Evolutionary conservation across 345 rosid species (phyloP).

Genomic region (Kernera saxatilis): DNA sequence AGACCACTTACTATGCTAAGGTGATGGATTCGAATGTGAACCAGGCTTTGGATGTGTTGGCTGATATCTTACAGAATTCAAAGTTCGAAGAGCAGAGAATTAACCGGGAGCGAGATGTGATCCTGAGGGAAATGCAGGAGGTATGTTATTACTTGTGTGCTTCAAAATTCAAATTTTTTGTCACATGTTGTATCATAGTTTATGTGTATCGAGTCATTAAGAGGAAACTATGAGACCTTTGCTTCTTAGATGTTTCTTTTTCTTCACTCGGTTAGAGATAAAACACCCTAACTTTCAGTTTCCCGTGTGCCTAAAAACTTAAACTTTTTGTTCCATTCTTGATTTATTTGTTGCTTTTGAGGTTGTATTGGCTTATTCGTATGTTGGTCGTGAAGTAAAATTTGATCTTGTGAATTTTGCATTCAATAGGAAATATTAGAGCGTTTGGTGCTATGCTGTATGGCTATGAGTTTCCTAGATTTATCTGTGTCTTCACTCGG

Average conservation of each 20-base stretch:
- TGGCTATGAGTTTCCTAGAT: neutral
- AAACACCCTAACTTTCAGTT: no score
- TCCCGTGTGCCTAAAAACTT: neutral
- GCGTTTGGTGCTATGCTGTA: neutral
- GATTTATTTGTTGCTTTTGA: neutral
- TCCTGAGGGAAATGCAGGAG: constrained; percentile 82
- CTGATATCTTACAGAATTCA: constrained; percentile 93
- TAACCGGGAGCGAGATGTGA: constrained; percentile 63
- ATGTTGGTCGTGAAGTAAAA: neutral
- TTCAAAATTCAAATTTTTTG: neutral
- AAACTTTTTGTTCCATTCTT: neutral
- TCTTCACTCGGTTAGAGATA: neutral
- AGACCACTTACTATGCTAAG: constrained; percentile 90
- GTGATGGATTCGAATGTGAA: constrained; percentile 73
- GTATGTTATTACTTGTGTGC: constrained; percentile 22
- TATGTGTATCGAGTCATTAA: neutral
- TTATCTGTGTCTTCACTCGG: neutral
- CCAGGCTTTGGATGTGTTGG: constrained; percentile 67
- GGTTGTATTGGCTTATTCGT: neutral
- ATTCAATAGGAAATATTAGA: neutral
- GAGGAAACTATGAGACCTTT: neutral
- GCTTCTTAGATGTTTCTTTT: neutral
- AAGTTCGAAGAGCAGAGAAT: constrained; percentile 61
- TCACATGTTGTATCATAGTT: neutral
- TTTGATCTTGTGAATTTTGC: neutral